Percentiles rank a stretch among this genome's conserved stretches.
Conservation (phyloP, 2,329 filamentous ascomycete species). For the Tolypocladium album region DNA sequence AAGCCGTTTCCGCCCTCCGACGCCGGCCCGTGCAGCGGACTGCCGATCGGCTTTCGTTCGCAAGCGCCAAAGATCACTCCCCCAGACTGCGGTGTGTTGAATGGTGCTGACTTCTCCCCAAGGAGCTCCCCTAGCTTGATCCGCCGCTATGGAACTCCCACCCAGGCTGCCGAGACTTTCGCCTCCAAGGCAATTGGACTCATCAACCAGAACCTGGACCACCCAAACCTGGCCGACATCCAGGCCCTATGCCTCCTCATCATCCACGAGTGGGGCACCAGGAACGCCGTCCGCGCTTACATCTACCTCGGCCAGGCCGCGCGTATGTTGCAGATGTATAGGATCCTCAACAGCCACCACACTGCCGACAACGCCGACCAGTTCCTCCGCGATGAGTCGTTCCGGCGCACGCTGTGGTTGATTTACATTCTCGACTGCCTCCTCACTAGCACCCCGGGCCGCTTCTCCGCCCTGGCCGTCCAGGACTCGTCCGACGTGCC, state of each 20-base stretch:
- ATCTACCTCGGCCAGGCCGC: slow-evolving; percentile 52
- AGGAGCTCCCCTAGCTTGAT: slow-evolving; percentile 47
- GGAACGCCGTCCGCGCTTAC: slow-evolving; percentile 52
- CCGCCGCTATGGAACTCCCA: slow-evolving; percentile 46
- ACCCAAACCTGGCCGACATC: slow-evolving; percentile 49
- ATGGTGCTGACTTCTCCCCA: background rate
- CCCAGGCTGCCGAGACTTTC: slow-evolving; percentile 47
- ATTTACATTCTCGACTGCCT: slow-evolving; percentile 54
- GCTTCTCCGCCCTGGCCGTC: slow-evolving; percentile 42
- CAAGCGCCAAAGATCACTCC: background rate
- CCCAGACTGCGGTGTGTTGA: background rate
- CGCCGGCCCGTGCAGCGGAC: background rate
- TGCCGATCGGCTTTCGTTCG: background rate
- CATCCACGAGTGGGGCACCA: slow-evolving; percentile 52
- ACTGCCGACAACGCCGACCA: slow-evolving; percentile 40
- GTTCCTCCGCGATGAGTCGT: slow-evolving; percentile 50
- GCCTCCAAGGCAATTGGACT: slow-evolving; percentile 45
- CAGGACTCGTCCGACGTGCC: slow-evolving; percentile 45
- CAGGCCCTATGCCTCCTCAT: slow-evolving; percentile 50
- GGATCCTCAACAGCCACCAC: slow-evolving; percentile 46
- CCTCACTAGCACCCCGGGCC: slow-evolving; percentile 49
- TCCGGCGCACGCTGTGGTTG: slow-evolving; percentile 50
- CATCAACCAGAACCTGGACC: slow-evolving; percentile 48
- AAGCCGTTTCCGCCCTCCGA: slow-evolving; percentile 11
- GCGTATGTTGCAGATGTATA: slow-evolving; percentile 56